Evolutionary conservation across 352 stramenopile species (phyloP).

Genomic region (Phytophthora cactorum): DNA sequence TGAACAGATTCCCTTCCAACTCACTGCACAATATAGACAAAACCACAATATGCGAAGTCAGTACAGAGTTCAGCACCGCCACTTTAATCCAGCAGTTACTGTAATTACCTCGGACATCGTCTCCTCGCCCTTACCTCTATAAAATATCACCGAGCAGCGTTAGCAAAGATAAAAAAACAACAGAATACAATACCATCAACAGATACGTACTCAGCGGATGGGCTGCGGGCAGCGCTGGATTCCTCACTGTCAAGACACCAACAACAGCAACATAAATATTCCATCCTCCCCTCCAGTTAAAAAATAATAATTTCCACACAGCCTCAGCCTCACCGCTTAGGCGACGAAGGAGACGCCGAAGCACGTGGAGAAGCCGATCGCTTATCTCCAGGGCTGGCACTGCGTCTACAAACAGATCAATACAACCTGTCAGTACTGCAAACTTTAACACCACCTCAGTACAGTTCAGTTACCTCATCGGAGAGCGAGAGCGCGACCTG

Average conservation of each 20-base stretch:
- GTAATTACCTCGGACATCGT: slow-evolving; percentile 31
- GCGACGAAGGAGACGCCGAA: slow-evolving; percentile 27
- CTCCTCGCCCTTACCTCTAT: slow-evolving; percentile 19
- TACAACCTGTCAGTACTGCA: not conserved
- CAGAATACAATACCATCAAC: not conserved
- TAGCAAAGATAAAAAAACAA: not conserved
- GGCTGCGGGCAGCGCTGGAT: slow-evolving; percentile 20
- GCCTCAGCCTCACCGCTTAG: slow-evolving; percentile 29
- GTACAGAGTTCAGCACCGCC: not conserved
- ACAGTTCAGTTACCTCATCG: slow-evolving; percentile 15
- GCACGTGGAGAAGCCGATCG: slow-evolving; percentile 15
- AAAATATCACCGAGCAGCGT: slow-evolving; percentile 7
- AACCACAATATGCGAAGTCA: slow-evolving; percentile 1
- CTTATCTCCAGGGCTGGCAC: slow-evolving; percentile 27
- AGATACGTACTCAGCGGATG: slow-evolving; percentile 26
- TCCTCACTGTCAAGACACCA: slow-evolving; percentile 13
- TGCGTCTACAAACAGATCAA: slow-evolving; percentile 18
- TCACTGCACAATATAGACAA: slow-evolving; percentile 26
- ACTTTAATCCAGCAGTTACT: not conserved
- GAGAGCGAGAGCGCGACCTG: slow-evolving; percentile 35
- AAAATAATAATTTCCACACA: not conserved
- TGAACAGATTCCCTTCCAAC: slow-evolving; percentile 17
- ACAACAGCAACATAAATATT: slow-evolving; percentile 7
- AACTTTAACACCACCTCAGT: not conserved
- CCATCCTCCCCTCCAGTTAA: not conserved